phyloP scores from a whole-genome alignment of 148 eudicot genomes.

The Amaranthus cruentus region DNA sequence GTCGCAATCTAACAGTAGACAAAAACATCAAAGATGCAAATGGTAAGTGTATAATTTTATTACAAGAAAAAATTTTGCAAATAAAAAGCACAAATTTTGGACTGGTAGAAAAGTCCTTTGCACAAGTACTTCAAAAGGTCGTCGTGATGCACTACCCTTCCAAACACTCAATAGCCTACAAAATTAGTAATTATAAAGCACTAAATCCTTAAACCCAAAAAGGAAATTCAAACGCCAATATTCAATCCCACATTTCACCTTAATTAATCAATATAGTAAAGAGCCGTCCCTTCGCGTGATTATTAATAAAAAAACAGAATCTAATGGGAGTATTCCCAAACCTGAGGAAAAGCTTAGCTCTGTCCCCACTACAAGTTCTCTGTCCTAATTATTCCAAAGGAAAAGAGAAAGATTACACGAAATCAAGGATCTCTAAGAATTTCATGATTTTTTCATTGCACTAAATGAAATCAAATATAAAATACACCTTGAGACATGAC shows the following conservation, averaged over 20 bases:
- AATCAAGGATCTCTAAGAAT: conserved; percentile 12
- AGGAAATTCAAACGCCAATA: conserved; percentile 19
- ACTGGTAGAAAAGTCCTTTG: conserved; percentile 11
- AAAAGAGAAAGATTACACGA: conserved; percentile 14
- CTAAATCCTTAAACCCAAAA: conserved; percentile 23
- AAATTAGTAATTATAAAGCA: conserved; percentile 12
- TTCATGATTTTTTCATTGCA: conserved; percentile 20
- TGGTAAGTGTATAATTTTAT: not conserved
- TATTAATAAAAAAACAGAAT: conserved; percentile 9
- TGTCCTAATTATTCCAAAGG: conserved; percentile 11
- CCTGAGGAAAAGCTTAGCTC: conserved; percentile 35
- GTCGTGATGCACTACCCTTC: conserved; percentile 22
- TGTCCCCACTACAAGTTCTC: conserved; percentile 27
- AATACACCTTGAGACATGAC: not conserved
- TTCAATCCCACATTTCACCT: conserved; percentile 8
- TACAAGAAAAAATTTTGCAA: conserved; percentile 9
- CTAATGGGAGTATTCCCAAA: conserved; percentile 26
- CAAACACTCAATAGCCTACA: conserved; percentile 16
- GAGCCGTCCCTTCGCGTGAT: conserved; percentile 16
- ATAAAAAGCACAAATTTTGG: conserved; percentile 23
- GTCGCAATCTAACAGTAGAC: not conserved
- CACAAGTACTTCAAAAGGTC: conserved; percentile 12
- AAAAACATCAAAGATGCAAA: not conserved
- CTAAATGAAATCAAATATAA: conserved; percentile 7
- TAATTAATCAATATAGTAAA: not conserved